Evolutionary conservation across 2,329 filamentous ascomycete species (phyloP), one percentile per base, ranked within the genome.

Genomic region (Fusarium bulbicola): DNA sequence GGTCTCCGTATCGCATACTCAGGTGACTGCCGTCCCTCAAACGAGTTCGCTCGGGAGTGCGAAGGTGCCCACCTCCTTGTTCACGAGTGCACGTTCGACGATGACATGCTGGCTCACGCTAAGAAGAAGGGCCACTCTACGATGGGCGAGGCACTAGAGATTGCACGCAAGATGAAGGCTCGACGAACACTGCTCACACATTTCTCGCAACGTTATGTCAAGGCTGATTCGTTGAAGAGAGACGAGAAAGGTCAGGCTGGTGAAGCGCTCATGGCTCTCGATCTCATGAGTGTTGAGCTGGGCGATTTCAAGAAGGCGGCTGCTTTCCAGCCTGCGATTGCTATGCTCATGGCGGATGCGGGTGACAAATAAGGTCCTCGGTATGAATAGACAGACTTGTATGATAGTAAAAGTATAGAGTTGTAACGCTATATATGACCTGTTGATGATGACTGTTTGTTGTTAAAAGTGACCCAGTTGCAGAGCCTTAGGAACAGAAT

Each of bases 21-120:
- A 9, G 96, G 96, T 63, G 96, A 99, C 84, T 98, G 95, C 80
- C 89, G 96, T 12, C 96, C 96, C 1, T 94, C 90, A 8, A 77
- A 83, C 6, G 79, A 83, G 0, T 98, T 99, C 79, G 89, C 90
- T 1, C 75, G 82, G 18, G 92, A 95, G 57, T 97, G 93, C 50
- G 84, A 85, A 50, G 91, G 91, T 70, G 91, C 92, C 5, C 97
- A 95, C 20, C 87, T 99, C 12, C 89, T 98, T 10, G 90, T 99
- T 63, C 96, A 99, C 84, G 96, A 99, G 86, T 95, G 95, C 70
- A 99, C 96, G 0, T 98, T 99, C 79, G 94, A 96, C 75, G 94
- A 97, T 79, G 93, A 96, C 77, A 89, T 97, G 76, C 77, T 82
- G 43, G 89, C 87, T 21, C 95, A 98, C 77, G 96, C 96, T 8